Base-by-base conservation (phyloP, 2,329 filamentous ascomycete species). In the Colletotrichum gigasporum region DNA sequence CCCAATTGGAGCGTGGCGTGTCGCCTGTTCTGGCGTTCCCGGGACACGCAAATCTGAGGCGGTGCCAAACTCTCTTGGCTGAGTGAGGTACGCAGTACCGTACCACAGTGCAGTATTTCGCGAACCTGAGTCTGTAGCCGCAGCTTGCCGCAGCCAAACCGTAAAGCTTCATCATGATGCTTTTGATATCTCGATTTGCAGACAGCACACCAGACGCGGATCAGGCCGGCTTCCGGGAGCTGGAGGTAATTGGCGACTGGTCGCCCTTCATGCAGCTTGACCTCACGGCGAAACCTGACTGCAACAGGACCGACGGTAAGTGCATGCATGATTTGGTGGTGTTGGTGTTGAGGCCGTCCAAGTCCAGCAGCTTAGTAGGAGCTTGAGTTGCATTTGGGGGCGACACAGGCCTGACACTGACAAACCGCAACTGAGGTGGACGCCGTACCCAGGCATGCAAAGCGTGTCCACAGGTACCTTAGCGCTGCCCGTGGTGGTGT, bases 41-140 rank as follows among this genome's bases (percentile, higher is more conserved):
- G 12, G 32, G 14, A 11, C 39, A 63, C 60, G 45, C 52, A 37
- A 26, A 45, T 20, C 14, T 16, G 44, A 16, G 54, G 60, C 60
- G 55, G 61, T 20, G 61, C 48, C 41, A 48, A 64, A 60, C 60
- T 64, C 39, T 63, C 26, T n/a, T 22, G 8, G 28, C 32, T 10
- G 32, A 50, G 30, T 50, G 30, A 51, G 47, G 32, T 37, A 50
- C 34, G 35, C 50, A 39, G 42, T n/a, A n/a, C n/a, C n/a, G n/a
- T n/a, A n/a, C n/a, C n/a, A 10, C 45, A 6, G 11, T 50, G 47
- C 18, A 9, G n/a, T n/a, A n/a, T n/a, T n/a, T n/a, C n/a, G n/a
- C n/a, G n/a, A n/a, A n/a, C n/a, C n/a, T n/a, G n/a, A n/a, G n/a
- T n/a, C n/a, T n/a, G n/a, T n/a, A n/a, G n/a, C n/a, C n/a, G n/a